Evolutionary conservation across 257 asterid genomes (phyloP), one percentile per base, ranked within the genome.

Genomic region (Striga asiatica): DNA sequence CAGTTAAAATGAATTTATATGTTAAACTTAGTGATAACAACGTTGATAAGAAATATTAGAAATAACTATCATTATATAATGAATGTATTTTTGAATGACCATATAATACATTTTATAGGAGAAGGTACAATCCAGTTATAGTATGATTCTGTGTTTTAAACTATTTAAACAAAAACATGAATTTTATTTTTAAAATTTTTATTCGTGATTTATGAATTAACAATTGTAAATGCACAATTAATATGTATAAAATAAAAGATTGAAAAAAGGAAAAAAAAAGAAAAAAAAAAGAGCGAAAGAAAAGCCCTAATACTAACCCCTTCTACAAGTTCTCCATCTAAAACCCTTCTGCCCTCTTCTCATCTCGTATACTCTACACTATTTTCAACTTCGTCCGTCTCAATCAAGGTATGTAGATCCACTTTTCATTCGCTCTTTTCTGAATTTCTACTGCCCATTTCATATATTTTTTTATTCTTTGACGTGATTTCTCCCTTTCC

Each of bases 221-320:
- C 4, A 2, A 27, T 27, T 27, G 31, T 27, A 27, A 2, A 27
- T 27, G 4, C 31, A 3, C 3, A 27, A n/a, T n/a, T n/a, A 27
- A 27, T 27, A 2, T 27, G 6, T 27, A 27, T 27, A 29, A 29
- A 5, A 29, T 29, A 0, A 1, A 29, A 29, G 35, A 29, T 3
- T 29, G 35, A 10, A 1, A 29, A 29, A 29, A 29, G 35, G 8
- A 29, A 29, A 29, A 5, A 29, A 1, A 4, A 34, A 8, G 12
- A 3, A 10, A 34, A 34, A 24, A 22, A 23, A 31, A 14, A 51
- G 7, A 14, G 13, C 22, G 6, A 51, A 17, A 24, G 27, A 42
- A 54, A 66, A 61, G 58, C 65, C 70, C 66, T 41, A 25, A 16
- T 20, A 54, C 66, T 32, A 66, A 71, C 70, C 70, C 52, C 73